Base-by-base conservation (phyloP, 2,329 filamentous ascomycete genomes). In the Diaporthe citriasiana region DNA sequence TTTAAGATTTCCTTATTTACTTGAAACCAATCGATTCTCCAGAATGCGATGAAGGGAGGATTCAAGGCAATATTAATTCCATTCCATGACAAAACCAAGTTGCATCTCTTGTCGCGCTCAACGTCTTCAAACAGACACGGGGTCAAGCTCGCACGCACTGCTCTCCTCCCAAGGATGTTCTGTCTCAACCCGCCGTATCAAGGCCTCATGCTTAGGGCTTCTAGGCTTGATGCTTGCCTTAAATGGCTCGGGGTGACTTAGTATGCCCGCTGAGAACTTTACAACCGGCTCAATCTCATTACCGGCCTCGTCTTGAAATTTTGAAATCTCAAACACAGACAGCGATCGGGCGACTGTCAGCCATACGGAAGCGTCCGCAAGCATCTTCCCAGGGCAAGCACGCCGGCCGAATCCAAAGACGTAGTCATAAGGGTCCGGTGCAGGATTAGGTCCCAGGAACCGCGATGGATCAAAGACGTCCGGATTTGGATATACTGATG, bases 301-400 rank as follows among this genome's bases (percentile, higher is more conserved):
- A 35, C 82, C 83, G 1, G 80, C 82, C 45, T 84, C 79, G 40
- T 84, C 82, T 1, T 83, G 72, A 0, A 76, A 75, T 71, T 85
- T 85, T 13, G 73, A 75, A 19, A 89, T 82, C 5, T 82, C 79
- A 68, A 88, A 87, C 0, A 84, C 84, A 0, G 85, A 79, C 19
- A 88, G 78, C 0, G 81, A 79, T 55, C 84, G 84, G 2, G 82
- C 84, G 38, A 77, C 51, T 19, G 71, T 75, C 19, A 77, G 25
- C 56, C 71, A 77, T 55, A 77, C 50, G 17, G 70, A 71, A 4
- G 69, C n/a, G 38, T 77, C 76, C 15, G 75, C 76, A 19, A 77
- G 70, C 35, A 71, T 45, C 38, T 73, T 51, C 0, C 76, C 76
- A 0, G 75, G 75, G 57, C 76, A 76, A 22, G 70, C 69, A 1